Conservation (phyloP, 2,329 filamentous ascomycete species). For the Amauroascus verrucosus region DNA sequence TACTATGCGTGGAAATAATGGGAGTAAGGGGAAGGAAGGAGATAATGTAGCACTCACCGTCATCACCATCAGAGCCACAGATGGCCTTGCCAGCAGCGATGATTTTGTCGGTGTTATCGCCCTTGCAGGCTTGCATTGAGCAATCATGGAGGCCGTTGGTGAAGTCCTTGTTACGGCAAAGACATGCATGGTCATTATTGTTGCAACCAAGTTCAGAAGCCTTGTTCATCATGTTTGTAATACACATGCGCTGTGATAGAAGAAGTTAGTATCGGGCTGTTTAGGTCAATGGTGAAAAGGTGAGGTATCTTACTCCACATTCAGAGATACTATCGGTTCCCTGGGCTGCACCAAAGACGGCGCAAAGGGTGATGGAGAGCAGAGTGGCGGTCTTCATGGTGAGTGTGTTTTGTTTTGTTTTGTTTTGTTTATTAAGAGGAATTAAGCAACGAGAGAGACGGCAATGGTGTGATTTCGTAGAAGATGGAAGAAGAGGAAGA, state of each 20-base stretch:
- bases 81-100: background rate
- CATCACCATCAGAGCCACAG: background rate
- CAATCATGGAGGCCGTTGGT: slow-evolving; percentile 39
- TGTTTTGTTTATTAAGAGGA: slow-evolving; percentile 13
- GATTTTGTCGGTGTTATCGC: slow-evolving; percentile 23
- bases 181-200: slow-evolving; percentile 29
- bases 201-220: slow-evolving; percentile 34
- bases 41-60: background rate
- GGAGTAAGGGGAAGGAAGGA: background rate
- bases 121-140: slow-evolving; percentile 35
- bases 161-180: slow-evolving; percentile 36
- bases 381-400: slow-evolving; percentile 24
- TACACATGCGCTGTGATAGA: slow-evolving; percentile 32
- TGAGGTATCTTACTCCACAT: slow-evolving; percentile 22
- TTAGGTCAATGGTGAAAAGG: background rate
- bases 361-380: slow-evolving; percentile 18
- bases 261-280: slow-evolving; percentile 14
- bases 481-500: background rate
- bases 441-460: no score
- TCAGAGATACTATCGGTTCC: slow-evolving; percentile 15
- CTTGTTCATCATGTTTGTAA: slow-evolving; percentile 36
- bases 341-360: slow-evolving; percentile 19
- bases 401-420: no score
- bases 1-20: no score
- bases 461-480: no score